phyloP scores from a whole-genome alignment of 2,329 filamentous ascomycete species.

The Pseudogymnoascus pannorum region DNA sequence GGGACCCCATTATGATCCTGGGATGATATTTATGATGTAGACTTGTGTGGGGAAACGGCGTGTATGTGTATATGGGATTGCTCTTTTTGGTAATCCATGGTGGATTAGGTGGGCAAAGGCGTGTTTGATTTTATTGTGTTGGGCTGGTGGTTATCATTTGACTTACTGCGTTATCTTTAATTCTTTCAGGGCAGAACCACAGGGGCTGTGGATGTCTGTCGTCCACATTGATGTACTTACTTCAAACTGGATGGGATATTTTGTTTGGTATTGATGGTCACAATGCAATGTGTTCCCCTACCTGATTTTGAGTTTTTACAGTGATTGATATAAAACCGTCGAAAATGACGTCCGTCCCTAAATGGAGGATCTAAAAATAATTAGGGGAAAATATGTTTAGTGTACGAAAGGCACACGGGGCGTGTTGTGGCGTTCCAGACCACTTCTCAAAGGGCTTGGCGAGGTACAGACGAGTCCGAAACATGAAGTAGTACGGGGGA shows the following conservation, averaged over 20 bases:
- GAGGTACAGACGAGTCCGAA: background rate
- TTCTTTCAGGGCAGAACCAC: background rate
- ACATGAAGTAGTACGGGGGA: background rate
- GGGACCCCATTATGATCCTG: slow-evolving; percentile 8
- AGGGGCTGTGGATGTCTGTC: background rate
- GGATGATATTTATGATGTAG: slow-evolving; percentile 9
- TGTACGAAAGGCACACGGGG: background rate
- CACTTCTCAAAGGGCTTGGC: background rate
- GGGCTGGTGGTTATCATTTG: background rate
- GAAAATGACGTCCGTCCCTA: background rate
- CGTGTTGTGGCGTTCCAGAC: background rate
- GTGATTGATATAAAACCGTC: background rate
- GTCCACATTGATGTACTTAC: background rate
- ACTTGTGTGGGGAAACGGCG: slow-evolving; percentile 1
- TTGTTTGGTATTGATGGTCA: slow-evolving; percentile 1
- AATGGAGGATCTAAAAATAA: background rate
- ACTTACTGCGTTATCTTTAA: slow-evolving; percentile 1
- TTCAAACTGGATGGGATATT: background rate
- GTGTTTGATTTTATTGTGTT: slow-evolving; percentile 7
- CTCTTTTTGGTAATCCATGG: slow-evolving; percentile 5
- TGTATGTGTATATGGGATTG: slow-evolving; percentile 9
- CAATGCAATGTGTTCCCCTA: background rate
- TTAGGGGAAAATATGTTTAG: slow-evolving; percentile 2
- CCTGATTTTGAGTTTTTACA: background rate
- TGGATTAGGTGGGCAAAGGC: slow-evolving; percentile 7